Evolutionary conservation across 305 asterid species (phyloP), one percentile per base, ranked within the genome.

Genomic region (Rubia peregrina): DNA sequence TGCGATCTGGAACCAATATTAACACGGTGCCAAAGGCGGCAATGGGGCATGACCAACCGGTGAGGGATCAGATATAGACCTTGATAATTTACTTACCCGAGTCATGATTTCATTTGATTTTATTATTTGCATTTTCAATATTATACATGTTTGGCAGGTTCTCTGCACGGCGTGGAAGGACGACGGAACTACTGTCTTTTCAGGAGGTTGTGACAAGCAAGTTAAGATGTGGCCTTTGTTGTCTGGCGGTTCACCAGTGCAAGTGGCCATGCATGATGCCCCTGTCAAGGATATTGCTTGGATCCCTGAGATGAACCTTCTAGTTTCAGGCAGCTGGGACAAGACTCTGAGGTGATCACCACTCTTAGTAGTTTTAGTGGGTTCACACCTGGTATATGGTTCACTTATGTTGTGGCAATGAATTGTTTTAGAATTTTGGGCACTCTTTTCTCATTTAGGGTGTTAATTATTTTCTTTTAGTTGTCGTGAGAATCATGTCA

Each of bases 191-290:
- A 85, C 97, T 71, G 88, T 93, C 70, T 93, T 93, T 84, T 86
- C 97, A 77, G 97, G 98, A 72, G 96, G 98, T 73, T 93, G 97
- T 80, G 98, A 93, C 82, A 93, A 93, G 80, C 97, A 89, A 82
- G 97, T 85, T 70, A 92, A 90, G 79, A 92, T 92, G 98, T 92
- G 97, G 98, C 96, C 92, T 51, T 79, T 93, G 53, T 78, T 79
- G 74, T 80, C 93, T 72, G 95, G 95, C 62, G 93, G 87, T 73
- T 92, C 82, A 75, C 83, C 97, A 3, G 88, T 90, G 46, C 90
- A 95, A 64, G 96, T 90, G 70, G 97, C 88, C 76, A 84, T 87
- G 89, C 98, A 93, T 65, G 98, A 93, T 80, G 87, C 89, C 83
- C 95, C 98, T 14, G 76, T 92, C 77, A 87, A 76, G 81, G 91